Evolutionary conservation across 345 rosid species (phyloP).

Genomic region (Aurinia saxatilis): DNA sequence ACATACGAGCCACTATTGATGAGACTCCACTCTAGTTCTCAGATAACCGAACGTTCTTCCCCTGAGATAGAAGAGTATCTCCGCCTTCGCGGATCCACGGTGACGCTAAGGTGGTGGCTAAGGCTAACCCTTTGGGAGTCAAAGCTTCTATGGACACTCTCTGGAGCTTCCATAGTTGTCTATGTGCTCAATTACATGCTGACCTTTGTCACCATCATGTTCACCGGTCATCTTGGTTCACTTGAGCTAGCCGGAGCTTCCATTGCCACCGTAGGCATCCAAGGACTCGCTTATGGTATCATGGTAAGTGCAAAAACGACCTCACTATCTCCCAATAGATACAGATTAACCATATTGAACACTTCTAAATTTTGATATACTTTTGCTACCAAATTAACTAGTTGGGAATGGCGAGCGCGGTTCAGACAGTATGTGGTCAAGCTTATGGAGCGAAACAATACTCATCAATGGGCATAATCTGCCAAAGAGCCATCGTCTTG

Average conservation of each 20-base stretch:
- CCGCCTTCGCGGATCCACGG: constrained; percentile 24
- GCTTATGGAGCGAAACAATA: constrained; percentile 80
- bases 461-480: constrained; percentile 71
- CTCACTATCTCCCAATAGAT: too few relatives aligned
- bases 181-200: constrained; percentile 78
- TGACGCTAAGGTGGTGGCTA: constrained; percentile 65
- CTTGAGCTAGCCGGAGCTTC: constrained; percentile 88
- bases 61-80: constrained; percentile 60
- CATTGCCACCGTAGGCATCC: constrained; percentile 79
- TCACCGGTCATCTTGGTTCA: constrained; percentile 69
- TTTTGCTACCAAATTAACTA: constrained; percentile 9
- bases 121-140: constrained; percentile 74
- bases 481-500: constrained; percentile 80
- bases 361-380: too few relatives aligned
- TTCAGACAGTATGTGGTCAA: constrained; percentile 93
- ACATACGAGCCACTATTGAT: constrained; percentile 43
- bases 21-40: constrained; percentile 49
- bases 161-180: constrained; percentile 64
- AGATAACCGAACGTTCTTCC: constrained; percentile 50
- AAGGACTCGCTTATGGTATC: constrained; percentile 91
- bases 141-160: constrained; percentile 64
- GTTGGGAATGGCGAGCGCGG: constrained; percentile 98
- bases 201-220: constrained; percentile 71
- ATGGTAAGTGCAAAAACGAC: constrained; percentile 44
- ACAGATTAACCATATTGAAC: too few relatives aligned